Evolutionary conservation across 139 green algal genomes (phyloP).

Genomic region (Chlorella sorokiniana): DNA sequence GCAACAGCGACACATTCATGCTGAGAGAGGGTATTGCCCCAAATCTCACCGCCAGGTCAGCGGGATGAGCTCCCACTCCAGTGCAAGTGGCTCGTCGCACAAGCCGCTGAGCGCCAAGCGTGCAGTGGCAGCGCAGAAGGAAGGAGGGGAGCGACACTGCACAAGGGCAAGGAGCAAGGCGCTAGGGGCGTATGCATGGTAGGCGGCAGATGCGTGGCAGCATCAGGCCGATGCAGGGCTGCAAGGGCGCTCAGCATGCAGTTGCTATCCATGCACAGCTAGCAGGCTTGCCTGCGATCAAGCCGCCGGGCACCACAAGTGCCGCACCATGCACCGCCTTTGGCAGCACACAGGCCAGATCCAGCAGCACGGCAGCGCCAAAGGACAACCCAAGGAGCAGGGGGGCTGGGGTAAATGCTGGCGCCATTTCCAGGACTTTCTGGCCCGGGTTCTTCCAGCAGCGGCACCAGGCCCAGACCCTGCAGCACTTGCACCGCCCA

Average conservation of each 20-base stretch:
- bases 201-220: no score
- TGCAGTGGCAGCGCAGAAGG: background rate
- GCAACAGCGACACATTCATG: no score
- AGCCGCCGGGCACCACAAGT: background rate
- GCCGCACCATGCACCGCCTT: background rate
- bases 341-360: background rate
- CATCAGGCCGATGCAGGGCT: no score
- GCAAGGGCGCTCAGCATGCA: no score
- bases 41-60: background rate
- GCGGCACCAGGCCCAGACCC: background rate
- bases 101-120: background rate
- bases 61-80: background rate
- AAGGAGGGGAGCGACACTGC: background rate
- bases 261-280: background rate
- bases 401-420: no score
- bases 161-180: background rate
- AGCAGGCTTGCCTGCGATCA: background rate
- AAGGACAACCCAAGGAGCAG: background rate
- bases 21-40: no score
- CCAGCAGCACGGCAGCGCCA: background rate
- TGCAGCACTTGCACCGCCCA: background rate
- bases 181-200: background rate
- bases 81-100: background rate
- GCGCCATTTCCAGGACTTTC: no score
- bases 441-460: background rate